phyloP scores from a whole-genome alignment of 2,329 filamentous ascomycete species.

The Aspergillus calidoustus region DNA sequence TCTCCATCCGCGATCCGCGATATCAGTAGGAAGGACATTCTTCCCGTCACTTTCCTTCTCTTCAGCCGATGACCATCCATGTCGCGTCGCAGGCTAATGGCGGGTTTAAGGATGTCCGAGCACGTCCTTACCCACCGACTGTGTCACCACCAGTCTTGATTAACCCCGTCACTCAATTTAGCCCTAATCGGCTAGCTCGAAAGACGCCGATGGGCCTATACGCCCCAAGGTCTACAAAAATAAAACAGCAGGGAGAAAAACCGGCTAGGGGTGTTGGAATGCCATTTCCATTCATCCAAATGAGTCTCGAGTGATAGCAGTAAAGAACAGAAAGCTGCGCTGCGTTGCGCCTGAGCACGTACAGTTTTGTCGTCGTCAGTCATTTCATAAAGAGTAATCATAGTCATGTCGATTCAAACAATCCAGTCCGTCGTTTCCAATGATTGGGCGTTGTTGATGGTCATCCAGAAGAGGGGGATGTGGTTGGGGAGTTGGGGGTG shows the following conservation, averaged over 20 bases:
- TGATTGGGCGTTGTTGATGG: background rate
- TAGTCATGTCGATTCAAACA: background rate
- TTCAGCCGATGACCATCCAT: background rate
- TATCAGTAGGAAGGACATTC: background rate
- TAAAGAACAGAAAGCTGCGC: background rate
- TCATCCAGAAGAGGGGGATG: background rate
- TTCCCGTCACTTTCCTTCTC: background rate
- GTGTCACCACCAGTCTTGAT: background rate
- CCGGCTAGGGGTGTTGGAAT: background rate
- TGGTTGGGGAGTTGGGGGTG: background rate
- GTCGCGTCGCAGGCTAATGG: background rate
- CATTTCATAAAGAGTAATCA: slow-evolving; percentile 6
- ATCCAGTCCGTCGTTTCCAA: background rate
- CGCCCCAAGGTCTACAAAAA: background rate
- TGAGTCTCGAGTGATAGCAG: background rate
- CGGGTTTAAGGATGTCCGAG: background rate
- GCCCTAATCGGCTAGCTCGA: background rate
- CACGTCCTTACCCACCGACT: background rate
- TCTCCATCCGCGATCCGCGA: no score
- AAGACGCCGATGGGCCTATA: background rate
- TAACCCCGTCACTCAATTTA: background rate
- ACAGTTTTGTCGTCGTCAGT: slow-evolving; percentile 4
- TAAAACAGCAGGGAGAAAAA: background rate
- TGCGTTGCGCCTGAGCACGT: background rate
- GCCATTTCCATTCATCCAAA: slow-evolving; percentile 1